phyloP scores from a whole-genome alignment of 1,139 yeast genomes.

The Spathaspora sp. region DNA sequence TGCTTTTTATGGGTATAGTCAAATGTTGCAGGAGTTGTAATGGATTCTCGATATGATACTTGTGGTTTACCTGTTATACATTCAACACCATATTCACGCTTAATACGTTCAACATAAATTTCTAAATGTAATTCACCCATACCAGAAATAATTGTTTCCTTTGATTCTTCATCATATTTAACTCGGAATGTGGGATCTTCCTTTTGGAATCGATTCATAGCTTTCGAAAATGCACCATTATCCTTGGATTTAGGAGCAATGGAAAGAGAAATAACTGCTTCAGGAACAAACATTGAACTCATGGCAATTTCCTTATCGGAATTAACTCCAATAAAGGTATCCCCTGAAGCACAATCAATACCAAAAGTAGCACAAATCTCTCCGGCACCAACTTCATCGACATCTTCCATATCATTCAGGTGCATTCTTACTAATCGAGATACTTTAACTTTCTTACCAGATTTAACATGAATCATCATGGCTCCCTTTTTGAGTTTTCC shows the following conservation, averaged over 20 bases:
- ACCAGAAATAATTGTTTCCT: conserved; percentile 95
- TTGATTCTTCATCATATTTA: conserved; percentile 83
- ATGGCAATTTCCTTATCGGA: conserved; percentile 78
- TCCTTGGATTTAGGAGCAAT: conserved; percentile 88
- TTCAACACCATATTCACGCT: conserved; percentile 94
- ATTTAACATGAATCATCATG: conserved; percentile 83
- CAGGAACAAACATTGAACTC: conserved; percentile 98
- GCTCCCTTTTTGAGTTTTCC: conserved; percentile 91
- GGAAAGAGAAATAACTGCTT: conserved; percentile 93
- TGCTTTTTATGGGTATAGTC: conserved; percentile 97
- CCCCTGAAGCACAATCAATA: conserved; percentile 99
- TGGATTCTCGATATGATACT: conserved; percentile 96
- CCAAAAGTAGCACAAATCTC: conserved; percentile 99
- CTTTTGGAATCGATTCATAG: conserved; percentile 94
- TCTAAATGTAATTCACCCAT: conserved; percentile 98
- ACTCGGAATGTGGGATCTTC: conserved; percentile 99
- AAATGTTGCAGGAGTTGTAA: conserved; percentile 69
- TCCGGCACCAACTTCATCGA: conserved; percentile 93
- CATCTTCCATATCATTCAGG: conserved; percentile 98
- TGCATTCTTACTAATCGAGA: conserved; percentile 98
- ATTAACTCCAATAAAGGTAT: conserved; percentile 78
- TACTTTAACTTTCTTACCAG: conserved; percentile 91
- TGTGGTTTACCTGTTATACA: conserved; percentile 97
- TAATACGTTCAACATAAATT: conserved; percentile 96
- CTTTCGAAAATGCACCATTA: conserved; percentile 84